Evolutionary conservation across 129 eudicot species (phyloP).

Genomic region (Escallonia herrerae): DNA sequence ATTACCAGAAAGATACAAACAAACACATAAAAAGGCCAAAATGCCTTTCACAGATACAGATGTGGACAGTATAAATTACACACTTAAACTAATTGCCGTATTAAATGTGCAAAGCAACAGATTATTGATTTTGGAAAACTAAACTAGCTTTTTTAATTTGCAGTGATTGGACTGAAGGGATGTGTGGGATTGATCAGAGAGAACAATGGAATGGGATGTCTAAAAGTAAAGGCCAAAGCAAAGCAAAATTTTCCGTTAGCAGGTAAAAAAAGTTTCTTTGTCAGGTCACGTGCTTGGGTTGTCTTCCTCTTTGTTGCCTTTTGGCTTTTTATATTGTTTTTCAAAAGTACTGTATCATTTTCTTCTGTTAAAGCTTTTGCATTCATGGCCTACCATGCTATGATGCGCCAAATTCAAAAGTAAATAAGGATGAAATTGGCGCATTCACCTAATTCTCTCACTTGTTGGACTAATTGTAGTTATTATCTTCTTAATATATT

Average conservation of each 20-base stretch:
- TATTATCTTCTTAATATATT: too few species aligned
- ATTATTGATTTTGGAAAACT: conserved; percentile 22
- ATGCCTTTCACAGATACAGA: conserved; percentile 26
- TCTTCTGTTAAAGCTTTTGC: conserved; percentile 15
- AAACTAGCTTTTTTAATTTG: neutral
- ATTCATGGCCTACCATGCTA: conserved; percentile 7
- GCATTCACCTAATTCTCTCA: too few species aligned
- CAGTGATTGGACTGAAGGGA: conserved; percentile 66
- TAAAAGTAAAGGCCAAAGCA: conserved; percentile 22
- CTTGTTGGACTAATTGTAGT: too few species aligned
- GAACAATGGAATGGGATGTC: conserved; percentile 34
- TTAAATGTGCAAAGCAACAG: conserved; percentile 16
- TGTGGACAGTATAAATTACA: conserved; percentile 14
- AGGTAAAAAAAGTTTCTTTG: conserved; percentile 29
- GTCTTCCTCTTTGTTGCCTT: conserved; percentile 54
- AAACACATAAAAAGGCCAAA: conserved; percentile 24
- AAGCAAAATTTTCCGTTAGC: conserved; percentile 7
- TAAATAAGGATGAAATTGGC: too few species aligned
- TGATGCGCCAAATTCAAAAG: neutral
- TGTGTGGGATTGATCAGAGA: conserved; percentile 39
- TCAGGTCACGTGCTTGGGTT: conserved; percentile 86
- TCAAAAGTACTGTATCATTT: neutral
- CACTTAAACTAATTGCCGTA: neutral
- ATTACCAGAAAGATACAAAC: conserved; percentile 40
- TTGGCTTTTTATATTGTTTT: conserved; percentile 9